Evolutionary conservation across 768 basidiomycete species (phyloP).

Genomic region (Cystobasidium tubakii): DNA sequence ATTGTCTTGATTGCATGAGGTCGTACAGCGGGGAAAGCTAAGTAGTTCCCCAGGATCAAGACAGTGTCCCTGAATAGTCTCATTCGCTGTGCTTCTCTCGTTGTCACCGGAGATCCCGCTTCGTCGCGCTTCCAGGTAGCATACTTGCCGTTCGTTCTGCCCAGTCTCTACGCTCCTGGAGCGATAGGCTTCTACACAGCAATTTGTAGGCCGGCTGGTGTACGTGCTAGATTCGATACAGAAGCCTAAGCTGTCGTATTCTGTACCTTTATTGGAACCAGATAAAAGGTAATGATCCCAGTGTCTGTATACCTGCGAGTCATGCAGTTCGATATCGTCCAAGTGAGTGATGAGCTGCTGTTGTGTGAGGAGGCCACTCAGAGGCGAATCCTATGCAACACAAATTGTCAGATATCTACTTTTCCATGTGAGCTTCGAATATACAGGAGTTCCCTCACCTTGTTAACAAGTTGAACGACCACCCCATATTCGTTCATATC

Average conservation of each 20-base stretch:
- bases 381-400: constrained; percentile 9
- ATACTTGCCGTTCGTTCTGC: background rate
- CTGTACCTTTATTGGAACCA: background rate
- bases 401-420: no score
- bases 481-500: constrained; percentile 18
- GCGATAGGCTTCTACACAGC: background rate
- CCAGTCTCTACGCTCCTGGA: no score
- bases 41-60: constrained; percentile 9
- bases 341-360: constrained; percentile 20
- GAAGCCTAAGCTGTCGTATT: constrained; percentile 22
- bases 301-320: constrained; percentile 4
- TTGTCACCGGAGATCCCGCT: background rate
- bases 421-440: no score
- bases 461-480: background rate
- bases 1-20: background rate
- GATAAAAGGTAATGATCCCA: constrained; percentile 23
- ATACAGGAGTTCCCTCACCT: no score
- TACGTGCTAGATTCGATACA: background rate
- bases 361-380: background rate
- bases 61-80: background rate
- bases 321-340: constrained; percentile 34
- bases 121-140: background rate
- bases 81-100: no score
- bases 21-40: constrained; percentile 2
- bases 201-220: background rate